Evolutionary conservation across 2,329 filamentous ascomycete genomes (phyloP).

Genomic region (Penicillium sp.): DNA sequence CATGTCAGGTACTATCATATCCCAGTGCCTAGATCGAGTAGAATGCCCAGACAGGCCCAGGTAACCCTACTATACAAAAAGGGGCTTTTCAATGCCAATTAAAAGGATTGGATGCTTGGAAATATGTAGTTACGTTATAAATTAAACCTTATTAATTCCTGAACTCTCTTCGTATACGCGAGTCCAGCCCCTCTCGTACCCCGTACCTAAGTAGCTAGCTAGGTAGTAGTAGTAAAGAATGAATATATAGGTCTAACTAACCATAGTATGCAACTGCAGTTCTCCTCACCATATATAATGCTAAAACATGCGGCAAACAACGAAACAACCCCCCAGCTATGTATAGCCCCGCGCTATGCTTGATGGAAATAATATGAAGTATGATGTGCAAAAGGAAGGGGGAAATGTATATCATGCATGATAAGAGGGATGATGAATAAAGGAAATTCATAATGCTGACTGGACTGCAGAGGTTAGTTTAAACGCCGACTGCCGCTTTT

Average conservation of each 20-base stretch:
- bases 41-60: too few species aligned
- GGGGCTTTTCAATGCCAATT: too few species aligned
- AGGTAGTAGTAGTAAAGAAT: too few species aligned
- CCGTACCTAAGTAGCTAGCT: background rate
- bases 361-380: background rate
- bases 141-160: too few species aligned
- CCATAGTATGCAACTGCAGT: background rate
- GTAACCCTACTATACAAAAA: too few species aligned
- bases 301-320: background rate
- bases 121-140: too few species aligned
- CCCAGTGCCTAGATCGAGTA: too few species aligned
- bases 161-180: too few species aligned
- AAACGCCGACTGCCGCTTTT: background rate
- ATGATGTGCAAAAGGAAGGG: background rate
- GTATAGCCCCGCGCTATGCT: slow-evolving; percentile 6
- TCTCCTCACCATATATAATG: background rate
- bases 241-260: too few species aligned
- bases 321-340: background rate
- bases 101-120: too few species aligned
- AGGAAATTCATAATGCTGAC: background rate
- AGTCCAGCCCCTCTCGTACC: too few species aligned
- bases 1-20: too few species aligned
- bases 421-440: background rate
- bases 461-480: background rate
- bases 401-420: background rate